These are phyloP conservation scores for Sambucus nigra DNA, from an alignment of 129 eudicot species.

Conservation along the genomic window DNA sequence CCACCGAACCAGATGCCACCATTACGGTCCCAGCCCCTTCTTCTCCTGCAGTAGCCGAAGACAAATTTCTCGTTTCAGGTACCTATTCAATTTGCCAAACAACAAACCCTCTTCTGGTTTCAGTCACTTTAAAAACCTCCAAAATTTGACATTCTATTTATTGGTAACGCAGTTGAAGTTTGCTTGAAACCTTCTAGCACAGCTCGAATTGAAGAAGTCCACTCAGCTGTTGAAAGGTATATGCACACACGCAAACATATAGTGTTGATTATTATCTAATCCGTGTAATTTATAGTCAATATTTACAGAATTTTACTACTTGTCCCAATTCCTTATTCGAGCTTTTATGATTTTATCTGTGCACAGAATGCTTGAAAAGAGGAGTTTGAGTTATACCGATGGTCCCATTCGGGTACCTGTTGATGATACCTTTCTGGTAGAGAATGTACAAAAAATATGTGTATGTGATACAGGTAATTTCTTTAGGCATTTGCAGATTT, in stretches of 20 bases:
- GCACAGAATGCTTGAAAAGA: conserved; percentile 79
- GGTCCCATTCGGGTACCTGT: conserved; percentile 77
- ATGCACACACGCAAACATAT: neutral
- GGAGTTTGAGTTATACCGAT: conserved; percentile 77
- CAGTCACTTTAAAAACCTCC: conserved; percentile 3
- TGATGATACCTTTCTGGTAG: conserved; percentile 56
- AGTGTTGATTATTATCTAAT: too few relatives aligned
- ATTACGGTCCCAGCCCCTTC: conserved; percentile 16
- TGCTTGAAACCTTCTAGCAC: conserved; percentile 82
- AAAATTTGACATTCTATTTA: conserved; percentile 10
- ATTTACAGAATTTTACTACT: neutral
- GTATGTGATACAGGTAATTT: conserved; percentile 80
- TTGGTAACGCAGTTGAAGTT: conserved; percentile 64
- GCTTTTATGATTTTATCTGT: neutral
- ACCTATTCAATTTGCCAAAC: neutral
- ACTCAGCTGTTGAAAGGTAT: conserved; percentile 72
- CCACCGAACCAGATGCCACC: conserved; percentile 25
- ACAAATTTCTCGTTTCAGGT: conserved; percentile 46
- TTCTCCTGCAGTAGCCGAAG: conserved; percentile 34
- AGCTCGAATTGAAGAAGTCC: conserved; percentile 57
- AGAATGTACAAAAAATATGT: conserved; percentile 66
- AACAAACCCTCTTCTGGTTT: conserved; percentile 27
- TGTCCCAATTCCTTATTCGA: neutral
- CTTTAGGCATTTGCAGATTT: neutral
- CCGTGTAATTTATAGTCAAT: too few relatives aligned